Percentiles rank a stretch among this genome's conserved stretches.
These are phyloP conservation scores for Phytophthora chlamydospora DNA, from an alignment of 352 stramenopile species.

Conservation along the genomic window DNA sequence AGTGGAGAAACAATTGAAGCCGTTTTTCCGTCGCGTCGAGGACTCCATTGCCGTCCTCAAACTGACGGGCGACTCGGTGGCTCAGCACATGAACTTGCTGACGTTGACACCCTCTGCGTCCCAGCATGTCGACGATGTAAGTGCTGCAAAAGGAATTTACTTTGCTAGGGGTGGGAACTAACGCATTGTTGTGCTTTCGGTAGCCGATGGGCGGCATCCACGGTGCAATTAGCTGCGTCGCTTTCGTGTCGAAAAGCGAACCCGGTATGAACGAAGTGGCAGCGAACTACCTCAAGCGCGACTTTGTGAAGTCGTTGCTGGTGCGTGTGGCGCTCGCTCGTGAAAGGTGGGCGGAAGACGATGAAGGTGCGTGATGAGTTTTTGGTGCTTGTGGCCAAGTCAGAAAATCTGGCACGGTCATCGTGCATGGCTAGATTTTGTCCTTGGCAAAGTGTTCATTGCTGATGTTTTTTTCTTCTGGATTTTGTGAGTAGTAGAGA, in stretches of 20 bases:
- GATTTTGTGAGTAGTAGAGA: slow-evolving; percentile 27
- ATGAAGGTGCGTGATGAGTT: slow-evolving; percentile 28
- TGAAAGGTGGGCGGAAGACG: slow-evolving; percentile 51
- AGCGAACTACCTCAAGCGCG: slow-evolving; percentile 61
- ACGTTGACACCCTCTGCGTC: slow-evolving; percentile 18
- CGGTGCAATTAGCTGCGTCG: slow-evolving; percentile 60
- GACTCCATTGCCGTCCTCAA: slow-evolving; percentile 42
- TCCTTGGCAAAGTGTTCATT: slow-evolving; percentile 3
- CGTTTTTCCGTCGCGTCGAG: slow-evolving; percentile 49
- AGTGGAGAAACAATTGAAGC: slow-evolving; percentile 53
- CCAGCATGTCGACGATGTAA: slow-evolving; percentile 30
- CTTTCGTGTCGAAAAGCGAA: slow-evolving; percentile 50
- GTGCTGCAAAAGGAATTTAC: neutral
- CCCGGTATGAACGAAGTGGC: slow-evolving; percentile 43
- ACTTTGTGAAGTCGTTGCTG: slow-evolving; percentile 71
- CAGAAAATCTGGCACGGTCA: slow-evolving; percentile 11
- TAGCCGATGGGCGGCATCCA: slow-evolving; percentile 46
- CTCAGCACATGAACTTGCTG: slow-evolving; percentile 53
- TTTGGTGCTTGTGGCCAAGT: slow-evolving; percentile 8
- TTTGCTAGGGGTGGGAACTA: neutral
- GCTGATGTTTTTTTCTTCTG: slow-evolving; percentile 23
- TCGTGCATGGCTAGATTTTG: too few relatives aligned
- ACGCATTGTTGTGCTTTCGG: slow-evolving; percentile 6
- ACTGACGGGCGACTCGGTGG: slow-evolving; percentile 19
- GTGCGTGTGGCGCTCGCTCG: slow-evolving; percentile 59